Conservation (phyloP, 2,329 filamentous ascomycete genomes). For the Epichloe sylvatica region DNA sequence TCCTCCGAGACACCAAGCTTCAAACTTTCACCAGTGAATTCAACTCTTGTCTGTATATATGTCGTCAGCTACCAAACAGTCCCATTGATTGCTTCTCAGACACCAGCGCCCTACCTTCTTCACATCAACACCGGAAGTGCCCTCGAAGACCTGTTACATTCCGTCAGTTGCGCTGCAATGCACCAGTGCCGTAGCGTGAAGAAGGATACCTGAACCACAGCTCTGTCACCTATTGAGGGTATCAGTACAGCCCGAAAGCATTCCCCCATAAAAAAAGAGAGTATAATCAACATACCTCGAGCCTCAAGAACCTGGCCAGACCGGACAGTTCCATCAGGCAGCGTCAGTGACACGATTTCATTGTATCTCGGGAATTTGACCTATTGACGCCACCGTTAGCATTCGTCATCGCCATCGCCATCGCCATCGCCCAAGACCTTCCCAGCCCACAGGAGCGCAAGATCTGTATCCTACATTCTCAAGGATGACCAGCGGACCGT, state of each 20-base stretch:
- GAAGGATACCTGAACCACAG: slow-evolving; percentile 72
- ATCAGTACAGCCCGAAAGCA: not conserved
- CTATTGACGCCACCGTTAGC: slow-evolving; percentile 31
- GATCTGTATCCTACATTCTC: slow-evolving; percentile 57
- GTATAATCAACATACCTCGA: slow-evolving; percentile 50
- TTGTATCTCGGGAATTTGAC: slow-evolving; percentile 97
- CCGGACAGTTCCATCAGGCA: slow-evolving; percentile 86
- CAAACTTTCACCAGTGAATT: slow-evolving; percentile 92
- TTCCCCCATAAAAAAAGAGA: too few relatives aligned
- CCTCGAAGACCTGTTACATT: slow-evolving; percentile 72
- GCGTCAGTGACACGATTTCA: slow-evolving; percentile 91
- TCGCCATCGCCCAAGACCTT: not conserved
- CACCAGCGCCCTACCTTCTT: slow-evolving; percentile 60
- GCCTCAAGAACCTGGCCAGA: slow-evolving; percentile 95
- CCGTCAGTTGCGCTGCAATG: slow-evolving; percentile 12
- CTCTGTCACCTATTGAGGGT: slow-evolving; percentile 57
- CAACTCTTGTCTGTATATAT: slow-evolving; percentile 66
- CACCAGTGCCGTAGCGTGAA: slow-evolving; percentile 3
- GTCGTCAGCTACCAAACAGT: slow-evolving; percentile 12
- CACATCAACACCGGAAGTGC: slow-evolving; percentile 92
- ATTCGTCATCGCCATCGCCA: not conserved
- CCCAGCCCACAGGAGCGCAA: not conserved
- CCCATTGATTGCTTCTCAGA: not conserved
- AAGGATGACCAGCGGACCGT: slow-evolving; percentile 92
- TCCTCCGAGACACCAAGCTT: slow-evolving; percentile 99